A percentile compares a stretch with the other conserved stretches of the same genome.
phyloP scores from a whole-genome alignment of 495 filamentous ascomycete genomes.

The Penicillium cataractarum region DNA sequence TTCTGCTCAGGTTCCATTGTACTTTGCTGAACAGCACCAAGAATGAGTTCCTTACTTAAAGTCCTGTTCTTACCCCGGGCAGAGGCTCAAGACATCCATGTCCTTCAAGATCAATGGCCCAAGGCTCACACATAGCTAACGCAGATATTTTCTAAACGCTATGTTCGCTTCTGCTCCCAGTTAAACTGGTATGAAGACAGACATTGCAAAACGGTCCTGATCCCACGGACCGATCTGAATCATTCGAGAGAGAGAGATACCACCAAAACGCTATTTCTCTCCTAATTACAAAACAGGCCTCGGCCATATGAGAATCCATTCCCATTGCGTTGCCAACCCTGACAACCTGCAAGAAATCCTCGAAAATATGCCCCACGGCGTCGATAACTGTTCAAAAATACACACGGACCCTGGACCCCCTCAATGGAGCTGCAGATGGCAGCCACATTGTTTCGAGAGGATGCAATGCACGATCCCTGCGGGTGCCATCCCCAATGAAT shows the following conservation, averaged over 20 bases:
- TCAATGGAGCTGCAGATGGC: conserved; percentile 8
- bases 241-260: not conserved
- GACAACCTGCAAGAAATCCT: not conserved
- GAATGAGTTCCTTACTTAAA: too few species aligned
- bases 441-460: conserved; percentile 22
- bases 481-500: conserved; percentile 15
- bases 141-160: not conserved
- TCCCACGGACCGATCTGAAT: not conserved
- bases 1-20: not conserved
- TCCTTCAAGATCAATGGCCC: not conserved
- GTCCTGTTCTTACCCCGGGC: too few species aligned
- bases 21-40: not conserved
- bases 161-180: not conserved
- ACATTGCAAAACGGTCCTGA: not conserved
- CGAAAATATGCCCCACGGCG: not conserved
- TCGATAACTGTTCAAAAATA: not conserved
- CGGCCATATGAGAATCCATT: conserved; percentile 16
- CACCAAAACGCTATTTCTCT: not conserved
- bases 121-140: not conserved
- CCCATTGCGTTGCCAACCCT: not conserved
- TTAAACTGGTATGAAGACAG: not conserved
- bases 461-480: conserved; percentile 18
- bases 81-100: not conserved
- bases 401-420: not conserved
- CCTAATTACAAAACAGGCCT: not conserved